Percentiles rank a stretch among this genome's conserved stretches.
Conservation (phyloP, 176 grass and related monocot species). For the maize (Zea mays) region DNA sequence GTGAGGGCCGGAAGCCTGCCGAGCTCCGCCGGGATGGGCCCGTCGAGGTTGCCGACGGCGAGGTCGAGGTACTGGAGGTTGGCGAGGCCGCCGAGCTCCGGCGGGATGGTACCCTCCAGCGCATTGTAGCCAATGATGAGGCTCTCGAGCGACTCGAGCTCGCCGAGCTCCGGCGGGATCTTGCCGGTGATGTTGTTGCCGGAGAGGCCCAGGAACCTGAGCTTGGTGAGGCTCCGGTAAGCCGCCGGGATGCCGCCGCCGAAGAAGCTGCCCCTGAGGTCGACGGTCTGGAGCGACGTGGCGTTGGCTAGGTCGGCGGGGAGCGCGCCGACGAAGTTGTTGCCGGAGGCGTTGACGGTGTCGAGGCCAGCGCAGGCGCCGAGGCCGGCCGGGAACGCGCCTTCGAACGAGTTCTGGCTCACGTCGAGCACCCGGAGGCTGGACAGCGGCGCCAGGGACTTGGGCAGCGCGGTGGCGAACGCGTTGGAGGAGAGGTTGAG, state of each 20-base stretch:
- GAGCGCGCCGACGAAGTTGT: constrained; percentile 73
- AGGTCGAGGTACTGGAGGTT: constrained; percentile 82
- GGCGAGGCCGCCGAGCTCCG: constrained; percentile 70
- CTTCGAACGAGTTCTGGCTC: constrained; percentile 76
- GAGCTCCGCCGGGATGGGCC: constrained; percentile 67
- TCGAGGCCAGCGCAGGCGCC: constrained; percentile 53
- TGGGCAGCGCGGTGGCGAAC: constrained; percentile 65
- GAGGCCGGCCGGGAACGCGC: constrained; percentile 72
- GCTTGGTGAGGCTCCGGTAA: constrained; percentile 70
- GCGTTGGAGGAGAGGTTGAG: constrained; percentile 85
- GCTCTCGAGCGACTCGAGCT: constrained; percentile 66
- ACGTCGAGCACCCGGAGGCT: constrained; percentile 66
- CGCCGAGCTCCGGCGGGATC: constrained; percentile 74
- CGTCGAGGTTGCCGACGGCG: constrained; percentile 73
- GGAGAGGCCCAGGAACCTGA: constrained; percentile 80
- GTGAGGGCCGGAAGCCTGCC: constrained; percentile 58
- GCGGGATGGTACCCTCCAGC: constrained; percentile 74
- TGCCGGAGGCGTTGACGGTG: constrained; percentile 70
- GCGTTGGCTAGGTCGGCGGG: constrained; percentile 71
- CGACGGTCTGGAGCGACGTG: constrained; percentile 63
- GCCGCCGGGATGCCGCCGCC: constrained; percentile 59
- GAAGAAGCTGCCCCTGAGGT: constrained; percentile 86
- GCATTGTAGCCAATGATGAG: constrained; percentile 87
- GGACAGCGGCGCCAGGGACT: constrained; percentile 52
- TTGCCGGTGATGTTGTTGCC: constrained; percentile 88